Evolutionary conservation across 2,329 filamentous ascomycete species (phyloP), one percentile per base, ranked within the genome.

Genomic region (Biscogniauxia mediterranea): DNA sequence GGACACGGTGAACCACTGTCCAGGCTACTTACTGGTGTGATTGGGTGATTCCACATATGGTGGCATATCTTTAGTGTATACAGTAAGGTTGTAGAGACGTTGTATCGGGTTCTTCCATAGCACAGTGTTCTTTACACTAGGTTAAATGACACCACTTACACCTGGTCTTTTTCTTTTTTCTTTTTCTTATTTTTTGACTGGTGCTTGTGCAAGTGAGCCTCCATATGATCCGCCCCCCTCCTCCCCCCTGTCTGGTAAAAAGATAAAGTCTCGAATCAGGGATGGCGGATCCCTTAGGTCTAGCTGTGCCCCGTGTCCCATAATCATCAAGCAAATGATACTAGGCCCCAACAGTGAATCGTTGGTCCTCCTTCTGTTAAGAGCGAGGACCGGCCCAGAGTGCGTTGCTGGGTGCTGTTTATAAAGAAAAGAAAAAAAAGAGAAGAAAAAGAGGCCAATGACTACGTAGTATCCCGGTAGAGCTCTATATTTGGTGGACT

Each of bases 401-500:
- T 46, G 6, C 11, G 15, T 46, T 46, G 17, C 38, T 46, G 17
- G 38, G 38, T n/a, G 15, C 38, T 46, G 38, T 46, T 46, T 32
- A 32, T 4, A 9, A 9, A 32, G 7, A 9, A 32, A 32, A 2
- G 7, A 13, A 32, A 32, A 32, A 32, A 13, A 32, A 9, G 7
- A 32, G 28, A 32, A 28, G 8, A 8, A 28, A 28, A 32, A n/a
- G 11, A 46, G 15, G 38, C 38, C 38, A 46, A 46, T 46, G 5
- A 46, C 13, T n/a, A n/a, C 15, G 38, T 46, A n/a, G 38, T n/a
- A 46, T 46, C 17, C 15, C 38, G 38, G 38, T 46, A 46, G 15
- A 46, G 38, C 15, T 46, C 38, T 46, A n/a, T 46, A 46, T 46
- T 32, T 46, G 58, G 57, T 55, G 57, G 51, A 28, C 56, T 50